Evolutionary conservation across 805 yeast species (phyloP).

Genomic region (Barnettozyma californica): DNA sequence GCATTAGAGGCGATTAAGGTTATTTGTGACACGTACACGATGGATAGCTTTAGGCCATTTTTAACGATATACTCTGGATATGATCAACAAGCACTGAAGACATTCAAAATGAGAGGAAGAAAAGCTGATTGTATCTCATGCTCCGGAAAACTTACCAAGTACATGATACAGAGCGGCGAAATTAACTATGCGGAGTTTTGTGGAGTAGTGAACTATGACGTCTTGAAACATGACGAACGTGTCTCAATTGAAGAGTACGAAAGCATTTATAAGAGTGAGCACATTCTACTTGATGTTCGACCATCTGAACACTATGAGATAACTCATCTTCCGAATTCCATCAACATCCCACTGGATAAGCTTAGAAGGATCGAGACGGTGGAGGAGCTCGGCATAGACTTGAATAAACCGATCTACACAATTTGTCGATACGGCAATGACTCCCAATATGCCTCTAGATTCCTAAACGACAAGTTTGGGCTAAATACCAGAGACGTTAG

Average conservation of each 20-base stretch:
- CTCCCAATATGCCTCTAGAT: slow-evolving; percentile 69
- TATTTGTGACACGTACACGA: slow-evolving; percentile 47
- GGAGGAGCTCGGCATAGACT: slow-evolving; percentile 27
- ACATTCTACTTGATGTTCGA: slow-evolving; percentile 67
- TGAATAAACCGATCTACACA: slow-evolving; percentile 42
- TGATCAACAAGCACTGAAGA: slow-evolving; percentile 59
- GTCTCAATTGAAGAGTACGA: slow-evolving; percentile 38
- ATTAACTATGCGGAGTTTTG: slow-evolving; percentile 73
- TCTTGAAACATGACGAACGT: slow-evolving; percentile 40
- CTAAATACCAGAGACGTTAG: slow-evolving; percentile 54
- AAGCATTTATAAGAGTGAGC: slow-evolving; percentile 14
- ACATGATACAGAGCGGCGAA: slow-evolving; percentile 38
- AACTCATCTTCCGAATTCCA: slow-evolving; percentile 50
- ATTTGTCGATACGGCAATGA: slow-evolving; percentile 90
- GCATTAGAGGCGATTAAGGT: slow-evolving; percentile 83
- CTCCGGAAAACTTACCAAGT: slow-evolving; percentile 43
- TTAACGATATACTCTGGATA: slow-evolving; percentile 63
- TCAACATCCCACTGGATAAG: slow-evolving; percentile 58
- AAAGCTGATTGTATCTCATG: slow-evolving; percentile 60
- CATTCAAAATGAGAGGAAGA: slow-evolving; percentile 74
- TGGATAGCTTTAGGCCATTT: slow-evolving; percentile 58
- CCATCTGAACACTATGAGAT: slow-evolving; percentile 72
- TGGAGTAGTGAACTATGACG: slow-evolving; percentile 49
- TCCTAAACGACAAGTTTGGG: slow-evolving; percentile 46
- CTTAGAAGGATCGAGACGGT: slow-evolving; percentile 30